Evolutionary conservation across 1,284 basidiomycete genomes (phyloP), one percentile per base, ranked within the genome.

Genomic region (Rhizoctonia solani): DNA sequence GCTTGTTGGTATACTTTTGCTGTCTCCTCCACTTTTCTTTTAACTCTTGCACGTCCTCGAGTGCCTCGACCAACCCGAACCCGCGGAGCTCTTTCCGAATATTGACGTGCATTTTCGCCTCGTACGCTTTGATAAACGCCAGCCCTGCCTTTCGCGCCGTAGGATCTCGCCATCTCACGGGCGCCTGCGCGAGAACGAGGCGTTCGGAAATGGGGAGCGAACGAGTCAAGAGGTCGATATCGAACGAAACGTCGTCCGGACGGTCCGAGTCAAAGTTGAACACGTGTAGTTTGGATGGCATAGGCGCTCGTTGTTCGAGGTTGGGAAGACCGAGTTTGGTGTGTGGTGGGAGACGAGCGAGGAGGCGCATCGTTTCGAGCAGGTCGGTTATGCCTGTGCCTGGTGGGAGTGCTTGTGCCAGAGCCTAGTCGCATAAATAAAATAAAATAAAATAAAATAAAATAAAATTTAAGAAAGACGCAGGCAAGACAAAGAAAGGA

Each of bases 81-180:
- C 70, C 70, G 5, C 70, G 58, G n/a, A 78, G 75, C 19, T 77
- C 77, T 0, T 72, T 68, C 6, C 77, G 75, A 37, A 83, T 74
- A 4, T 74, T 56, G 14, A 82, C 78, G 14, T 74, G 69, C 16
- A 76, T 76, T 4, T 76, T 74, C 1, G 72, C 63, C 3, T 77
- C 77, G 70, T 79, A 83, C 0, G 71, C 70, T 23, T 72, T 54
- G 5, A 81, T 76, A 46, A 79, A 77, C 9, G 71, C 72, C 19
- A 70, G 58, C 54, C 82, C 77, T 13, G 79, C 75, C 2, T 70
- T 71, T 1, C 77, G 71, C 9, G 79, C 76, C 2, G 76, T 70
- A 19, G 76, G 74, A 67, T 83, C 81, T n/a, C 81, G 75, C 1
- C 73, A 68, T 69, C 80, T 81, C 49, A 82, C 78, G 0, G 83